Conservation (phyloP, 139 green algal genomes). For the Chlamydomonas eustigma region DNA sequence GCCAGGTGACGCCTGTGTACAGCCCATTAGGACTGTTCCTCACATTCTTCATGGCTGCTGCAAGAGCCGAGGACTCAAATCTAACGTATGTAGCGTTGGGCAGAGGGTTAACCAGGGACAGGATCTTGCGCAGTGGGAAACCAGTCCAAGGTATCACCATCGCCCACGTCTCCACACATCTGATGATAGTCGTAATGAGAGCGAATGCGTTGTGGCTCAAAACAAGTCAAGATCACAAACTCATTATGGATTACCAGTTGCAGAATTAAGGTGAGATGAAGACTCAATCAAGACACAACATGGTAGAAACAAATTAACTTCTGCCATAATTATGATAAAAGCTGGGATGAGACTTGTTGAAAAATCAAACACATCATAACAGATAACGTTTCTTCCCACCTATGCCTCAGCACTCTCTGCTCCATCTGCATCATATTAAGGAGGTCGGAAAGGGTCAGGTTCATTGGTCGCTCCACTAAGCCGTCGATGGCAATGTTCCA, state of each 20-base stretch:
- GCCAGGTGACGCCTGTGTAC: not conserved
- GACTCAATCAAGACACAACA: too few species aligned
- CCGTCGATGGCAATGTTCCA: not conserved
- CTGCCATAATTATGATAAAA: too few species aligned
- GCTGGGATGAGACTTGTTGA: too few species aligned
- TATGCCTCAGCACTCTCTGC: not conserved
- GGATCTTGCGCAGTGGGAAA: slow-evolving; percentile 14
- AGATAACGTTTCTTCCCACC: not conserved
- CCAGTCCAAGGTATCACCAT: slow-evolving; percentile 10
- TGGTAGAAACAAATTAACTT: too few species aligned
- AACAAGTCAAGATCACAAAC: too few species aligned
- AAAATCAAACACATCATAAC: too few species aligned
- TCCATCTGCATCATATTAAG: not conserved
- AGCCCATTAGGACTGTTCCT: not conserved
- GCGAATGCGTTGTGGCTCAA: too few species aligned
- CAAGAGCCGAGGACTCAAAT: not conserved
- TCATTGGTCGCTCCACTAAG: slow-evolving; percentile 3
- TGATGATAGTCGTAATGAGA: too few species aligned
- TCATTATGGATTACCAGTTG: too few species aligned
- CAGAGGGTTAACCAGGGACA: slow-evolving; percentile 4
- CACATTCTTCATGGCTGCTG: not conserved
- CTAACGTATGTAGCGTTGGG: slow-evolving; percentile 4
- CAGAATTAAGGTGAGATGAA: too few species aligned
- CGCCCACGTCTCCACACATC: slow-evolving; percentile 16
- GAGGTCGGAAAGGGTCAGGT: not conserved